Percentiles rank a stretch among this genome's conserved stretches.
Evolutionary conservation across 2,329 filamentous ascomycete species (phyloP).

Genomic region (Claviceps sp.): DNA sequence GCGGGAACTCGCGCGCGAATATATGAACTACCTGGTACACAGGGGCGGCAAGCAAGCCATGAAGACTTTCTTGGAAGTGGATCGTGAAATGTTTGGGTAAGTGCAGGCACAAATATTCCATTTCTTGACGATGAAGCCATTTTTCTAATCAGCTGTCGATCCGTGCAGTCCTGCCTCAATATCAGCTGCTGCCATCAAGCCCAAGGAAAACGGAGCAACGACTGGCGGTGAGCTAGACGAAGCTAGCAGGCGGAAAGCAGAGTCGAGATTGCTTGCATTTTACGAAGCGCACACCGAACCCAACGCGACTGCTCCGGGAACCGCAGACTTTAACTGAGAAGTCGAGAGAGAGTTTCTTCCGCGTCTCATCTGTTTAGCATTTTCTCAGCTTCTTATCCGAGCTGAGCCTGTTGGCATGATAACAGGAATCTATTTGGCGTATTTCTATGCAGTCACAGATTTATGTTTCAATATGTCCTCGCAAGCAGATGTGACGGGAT

Average conservation of each 20-base stretch:
- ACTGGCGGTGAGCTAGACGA: slow-evolving; percentile 35
- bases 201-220: slow-evolving; percentile 31
- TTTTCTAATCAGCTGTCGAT: not conserved
- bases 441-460: no score
- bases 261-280: slow-evolving; percentile 36
- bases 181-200: slow-evolving; percentile 8
- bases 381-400: no score
- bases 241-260: slow-evolving; percentile 34
- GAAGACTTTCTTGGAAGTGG: slow-evolving; percentile 71
- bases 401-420: no score
- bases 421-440: no score
- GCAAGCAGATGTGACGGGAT: no score
- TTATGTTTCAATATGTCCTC: no score
- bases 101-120: slow-evolving; percentile 13
- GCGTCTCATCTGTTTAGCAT: no score
- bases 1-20: slow-evolving; percentile 62
- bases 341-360: no score
- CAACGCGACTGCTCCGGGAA: slow-evolving; percentile 32
- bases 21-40: slow-evolving; percentile 74
- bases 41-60: slow-evolving; percentile 71
- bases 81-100: slow-evolving; percentile 78
- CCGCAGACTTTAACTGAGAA: slow-evolving; percentile 36
- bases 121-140: not conserved
- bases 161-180: slow-evolving; percentile 12
- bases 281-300: slow-evolving; percentile 39